Evolutionary conservation across 306 rosid species (phyloP), one percentile per base, ranked within the genome.

Genomic region (Fragaria iinumae): DNA sequence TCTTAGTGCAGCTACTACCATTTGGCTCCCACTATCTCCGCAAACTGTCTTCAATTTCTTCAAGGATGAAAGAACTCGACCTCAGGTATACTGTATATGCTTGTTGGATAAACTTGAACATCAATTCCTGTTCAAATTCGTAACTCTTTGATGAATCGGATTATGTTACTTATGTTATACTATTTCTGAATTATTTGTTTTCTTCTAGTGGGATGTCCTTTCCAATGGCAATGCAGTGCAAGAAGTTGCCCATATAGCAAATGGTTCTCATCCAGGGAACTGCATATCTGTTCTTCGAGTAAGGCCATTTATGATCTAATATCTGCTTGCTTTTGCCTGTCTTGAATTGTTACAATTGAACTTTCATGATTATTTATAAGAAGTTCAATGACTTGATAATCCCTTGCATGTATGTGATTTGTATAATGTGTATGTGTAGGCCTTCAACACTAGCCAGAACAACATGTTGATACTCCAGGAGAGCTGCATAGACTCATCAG

Each of bases 381-480:
- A 20, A 55, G 27, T 55, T 55, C 29, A 56, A 21, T 27, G 63
- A 21, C 32, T 56, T 10, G 4, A 21, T 3, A 56, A 23, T 56
- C 32, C 4, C 32, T 56, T 21, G 16, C 25, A 21, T 64, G 12
- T 34, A 6, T 32, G 0, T 38, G 41, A 36, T 41, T 38, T 3
- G 34, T 10, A 29, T 45, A 18, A 27, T 60, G 25, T 38, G 68
- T 53, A 27, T 60, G 25, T 38, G 64, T 8, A 92, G 97, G 98
- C 93, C 0, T 84, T 84, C 83, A 92, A 92, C 85, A 85, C 93
- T 1, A 88, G 92, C 76, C 98, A 95, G 78, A 95, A 89, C 91
- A 95, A 90, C 89, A 92, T 87, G 93, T 59, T 95, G 76, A 90
- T 95, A 36, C 98, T 95, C n/a, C 98, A 95, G 77, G 97, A 95